Conservation (phyloP, 2,329 filamentous ascomycete species). For the Tolypocladium amazonense region DNA sequence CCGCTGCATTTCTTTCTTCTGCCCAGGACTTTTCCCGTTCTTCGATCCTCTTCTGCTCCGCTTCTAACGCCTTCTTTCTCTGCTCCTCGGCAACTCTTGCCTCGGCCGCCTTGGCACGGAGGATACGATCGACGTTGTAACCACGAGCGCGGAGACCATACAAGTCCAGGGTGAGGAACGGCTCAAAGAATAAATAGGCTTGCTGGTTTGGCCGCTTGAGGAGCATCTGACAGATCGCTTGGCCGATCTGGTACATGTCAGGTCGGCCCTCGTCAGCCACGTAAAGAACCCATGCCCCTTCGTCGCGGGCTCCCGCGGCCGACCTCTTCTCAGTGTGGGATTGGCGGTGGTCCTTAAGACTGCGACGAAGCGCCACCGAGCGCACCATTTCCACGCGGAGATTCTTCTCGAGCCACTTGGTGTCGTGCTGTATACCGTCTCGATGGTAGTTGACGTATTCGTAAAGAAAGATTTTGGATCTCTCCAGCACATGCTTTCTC, state of each 20-base stretch:
- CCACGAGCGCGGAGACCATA: conserved; percentile 74
- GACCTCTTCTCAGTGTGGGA: conserved; percentile 65
- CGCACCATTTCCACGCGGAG: conserved; percentile 68
- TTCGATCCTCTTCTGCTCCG: conserved; percentile 59
- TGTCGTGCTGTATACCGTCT: conserved; percentile 75
- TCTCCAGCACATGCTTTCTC: conserved; percentile 74
- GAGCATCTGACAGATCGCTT: conserved; percentile 72
- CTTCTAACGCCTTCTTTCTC: conserved; percentile 61
- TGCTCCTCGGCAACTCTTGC: conserved; percentile 78
- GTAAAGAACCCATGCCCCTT: conserved; percentile 56
- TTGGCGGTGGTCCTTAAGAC: conserved; percentile 59
- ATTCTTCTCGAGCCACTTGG: conserved; percentile 83
- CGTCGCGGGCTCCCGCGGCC: conserved; percentile 51
- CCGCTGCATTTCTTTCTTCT: conserved; percentile 19
- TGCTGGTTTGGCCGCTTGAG: conserved; percentile 77
- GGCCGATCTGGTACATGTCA: conserved; percentile 87
- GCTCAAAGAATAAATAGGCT: conserved; percentile 83
- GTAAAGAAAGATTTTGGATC: conserved; percentile 81
- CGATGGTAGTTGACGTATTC: conserved; percentile 59
- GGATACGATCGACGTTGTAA: conserved; percentile 93
- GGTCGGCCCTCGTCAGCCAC: conserved; percentile 57
- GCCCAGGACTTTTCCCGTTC: conserved; percentile 38
- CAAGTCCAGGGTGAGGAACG: conserved; percentile 76
- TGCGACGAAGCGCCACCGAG: conserved; percentile 65
- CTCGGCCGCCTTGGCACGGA: conserved; percentile 79